Conservation (phyloP, 2,329 filamentous ascomycete species). For the Phyllosticta ampelicida region DNA sequence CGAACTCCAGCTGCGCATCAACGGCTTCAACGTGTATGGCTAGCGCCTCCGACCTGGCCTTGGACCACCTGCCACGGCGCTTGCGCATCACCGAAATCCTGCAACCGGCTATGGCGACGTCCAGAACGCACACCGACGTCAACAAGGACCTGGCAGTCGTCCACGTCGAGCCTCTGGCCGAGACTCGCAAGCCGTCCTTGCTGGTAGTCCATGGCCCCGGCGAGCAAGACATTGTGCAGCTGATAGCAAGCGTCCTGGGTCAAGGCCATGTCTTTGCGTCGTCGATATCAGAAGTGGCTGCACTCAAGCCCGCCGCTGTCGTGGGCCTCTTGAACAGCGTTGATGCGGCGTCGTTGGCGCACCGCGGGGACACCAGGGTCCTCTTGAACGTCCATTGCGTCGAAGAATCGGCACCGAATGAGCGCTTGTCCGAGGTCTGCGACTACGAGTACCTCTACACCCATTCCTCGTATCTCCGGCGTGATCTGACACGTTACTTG, state of each 20-base stretch:
- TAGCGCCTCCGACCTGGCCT: slow-evolving; percentile 15
- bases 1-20: slow-evolving; percentile 30
- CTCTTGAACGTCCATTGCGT: slow-evolving; percentile 70
- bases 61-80: slow-evolving; percentile 5
- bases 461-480: slow-evolving; percentile 57
- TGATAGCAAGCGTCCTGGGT: slow-evolving; percentile 70
- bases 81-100: slow-evolving; percentile 9
- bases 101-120: slow-evolving; percentile 26
- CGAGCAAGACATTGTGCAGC: slow-evolving; percentile 62
- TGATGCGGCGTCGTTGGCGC: neutral
- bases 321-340: slow-evolving; percentile 37
- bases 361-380: slow-evolving; percentile 44
- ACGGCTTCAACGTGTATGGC: slow-evolving; percentile 33
- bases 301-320: slow-evolving; percentile 51
- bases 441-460: slow-evolving; percentile 86
- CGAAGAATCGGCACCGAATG: slow-evolving; percentile 47
- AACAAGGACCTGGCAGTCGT: slow-evolving; percentile 23
- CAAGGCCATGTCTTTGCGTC: slow-evolving; percentile 55
- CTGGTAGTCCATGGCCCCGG: slow-evolving; percentile 56
- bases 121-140: slow-evolving; percentile 21
- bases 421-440: slow-evolving; percentile 54
- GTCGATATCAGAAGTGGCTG: slow-evolving; percentile 44
- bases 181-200: slow-evolving; percentile 26
- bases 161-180: slow-evolving; percentile 25
- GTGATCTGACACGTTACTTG: slow-evolving; percentile 68